Conservation (phyloP, 495 filamentous ascomycete genomes). For the Neurospora sp. region DNA sequence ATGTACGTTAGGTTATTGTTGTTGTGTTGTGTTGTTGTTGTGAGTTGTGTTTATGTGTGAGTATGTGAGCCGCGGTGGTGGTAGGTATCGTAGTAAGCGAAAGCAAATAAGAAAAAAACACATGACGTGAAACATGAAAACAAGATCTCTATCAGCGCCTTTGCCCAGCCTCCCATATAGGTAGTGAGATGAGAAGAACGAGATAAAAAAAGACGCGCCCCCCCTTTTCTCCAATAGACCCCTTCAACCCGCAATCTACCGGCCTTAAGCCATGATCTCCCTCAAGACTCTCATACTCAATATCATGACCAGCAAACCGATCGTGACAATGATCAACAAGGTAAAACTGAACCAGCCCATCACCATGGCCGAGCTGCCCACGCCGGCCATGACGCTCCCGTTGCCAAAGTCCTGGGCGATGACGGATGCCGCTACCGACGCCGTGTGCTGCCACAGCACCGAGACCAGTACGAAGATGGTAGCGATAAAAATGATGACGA, state of each 20-base stretch:
- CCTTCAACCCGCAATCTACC: background rate
- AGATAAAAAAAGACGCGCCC: background rate
- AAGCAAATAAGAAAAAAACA: background rate
- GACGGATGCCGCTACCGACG: constrained; percentile 84
- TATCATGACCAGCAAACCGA: constrained; percentile 92
- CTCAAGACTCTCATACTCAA: constrained; percentile 67
- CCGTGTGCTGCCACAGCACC: constrained; percentile 76
- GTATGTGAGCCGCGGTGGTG: background rate
- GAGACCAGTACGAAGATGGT: constrained; percentile 71
- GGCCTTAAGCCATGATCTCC: constrained; percentile 33
- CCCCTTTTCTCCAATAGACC: background rate
- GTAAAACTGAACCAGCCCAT: constrained; percentile 96
- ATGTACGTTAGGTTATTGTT: background rate
- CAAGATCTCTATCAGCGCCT: background rate
- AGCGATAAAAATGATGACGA: constrained; percentile 71
- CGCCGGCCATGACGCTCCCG: constrained; percentile 77
- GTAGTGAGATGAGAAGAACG: background rate
- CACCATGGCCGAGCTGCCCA: constrained; percentile 88
- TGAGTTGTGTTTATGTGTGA: background rate
- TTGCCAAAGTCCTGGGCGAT: constrained; percentile 94
- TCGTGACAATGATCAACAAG: constrained; percentile 83
- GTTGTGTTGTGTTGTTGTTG: background rate
- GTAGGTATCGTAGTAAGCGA: background rate
- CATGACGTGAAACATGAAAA: background rate
- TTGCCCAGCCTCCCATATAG: background rate